These are phyloP conservation scores for Magnolia changhungtana DNA, from an alignment of 164 flowering plant species.

Conservation along the genomic window DNA sequence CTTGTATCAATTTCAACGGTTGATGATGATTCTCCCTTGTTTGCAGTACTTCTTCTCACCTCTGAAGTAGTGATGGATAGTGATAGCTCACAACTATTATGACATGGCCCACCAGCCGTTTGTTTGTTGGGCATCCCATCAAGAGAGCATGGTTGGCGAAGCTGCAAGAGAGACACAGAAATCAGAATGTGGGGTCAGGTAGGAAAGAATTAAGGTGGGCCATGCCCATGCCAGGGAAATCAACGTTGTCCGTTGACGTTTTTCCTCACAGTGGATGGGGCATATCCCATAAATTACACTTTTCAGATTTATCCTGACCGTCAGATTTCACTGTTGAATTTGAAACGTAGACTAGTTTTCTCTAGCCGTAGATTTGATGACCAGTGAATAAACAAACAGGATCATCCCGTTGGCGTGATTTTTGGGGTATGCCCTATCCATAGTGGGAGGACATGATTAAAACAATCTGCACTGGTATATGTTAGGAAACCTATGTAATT, in stretches of 20 bases:
- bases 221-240: background rate
- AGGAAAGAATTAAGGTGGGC: background rate
- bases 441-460: no score
- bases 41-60: background rate
- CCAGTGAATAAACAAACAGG: no score
- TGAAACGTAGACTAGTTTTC: no score
- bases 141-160: background rate
- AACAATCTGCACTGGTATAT: no score
- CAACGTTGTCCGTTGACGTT: background rate
- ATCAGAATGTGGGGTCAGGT: background rate
- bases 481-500: no score
- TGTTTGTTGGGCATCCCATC: background rate
- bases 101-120: background rate
- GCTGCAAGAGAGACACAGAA: background rate
- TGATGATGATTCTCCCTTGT: background rate
- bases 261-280: background rate
- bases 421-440: no score
- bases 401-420: no score
- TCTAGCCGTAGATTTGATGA: no score
- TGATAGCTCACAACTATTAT: background rate
- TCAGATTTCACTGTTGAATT: no score
- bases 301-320: no score
- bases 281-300: no score
- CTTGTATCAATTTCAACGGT: slow-evolving; percentile 1
- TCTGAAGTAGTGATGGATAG: background rate